These are phyloP conservation scores for Aureobasidium sp. DNA, from an alignment of 2,329 filamentous ascomycete genomes.

Conservation along the genomic window DNA sequence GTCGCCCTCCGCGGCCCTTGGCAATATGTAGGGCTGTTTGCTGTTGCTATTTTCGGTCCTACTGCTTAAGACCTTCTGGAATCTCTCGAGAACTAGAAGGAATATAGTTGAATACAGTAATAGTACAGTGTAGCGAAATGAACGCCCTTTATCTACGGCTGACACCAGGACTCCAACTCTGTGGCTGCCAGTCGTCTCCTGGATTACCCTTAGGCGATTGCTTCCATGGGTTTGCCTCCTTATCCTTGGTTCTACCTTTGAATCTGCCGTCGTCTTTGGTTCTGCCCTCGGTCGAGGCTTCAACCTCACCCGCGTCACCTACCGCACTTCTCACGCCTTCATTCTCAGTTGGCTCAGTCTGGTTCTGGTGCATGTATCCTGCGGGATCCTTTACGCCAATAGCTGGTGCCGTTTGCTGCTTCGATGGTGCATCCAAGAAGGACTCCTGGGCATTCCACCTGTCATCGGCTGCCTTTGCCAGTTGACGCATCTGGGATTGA, in stretches of 20 bases:
- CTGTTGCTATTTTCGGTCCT: not conserved
- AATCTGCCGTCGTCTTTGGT: constrained; percentile 24
- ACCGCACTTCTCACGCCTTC: constrained; percentile 26
- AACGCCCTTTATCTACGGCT: constrained; percentile 21
- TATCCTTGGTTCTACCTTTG: constrained; percentile 20
- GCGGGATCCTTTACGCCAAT: constrained; percentile 35
- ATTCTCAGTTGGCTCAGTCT: constrained; percentile 23
- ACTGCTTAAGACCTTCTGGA: not conserved
- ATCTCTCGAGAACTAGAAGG: not conserved
- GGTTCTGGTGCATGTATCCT: constrained; percentile 27
- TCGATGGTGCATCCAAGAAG: constrained; percentile 47
- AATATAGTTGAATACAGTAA: not conserved
- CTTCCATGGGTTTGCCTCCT: constrained; percentile 33
- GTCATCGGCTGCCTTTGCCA: constrained; percentile 52
- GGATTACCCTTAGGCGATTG: constrained; percentile 28
- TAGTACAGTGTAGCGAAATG: constrained; percentile 1
- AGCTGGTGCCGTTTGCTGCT: constrained; percentile 39
- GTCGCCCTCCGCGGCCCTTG: not conserved
- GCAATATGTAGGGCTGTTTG: not conserved
- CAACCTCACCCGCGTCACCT: constrained; percentile 24
- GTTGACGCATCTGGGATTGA: constrained; percentile 48
- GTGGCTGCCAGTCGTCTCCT: constrained; percentile 40
- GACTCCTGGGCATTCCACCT: constrained; percentile 53
- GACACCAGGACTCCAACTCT: constrained; percentile 35
- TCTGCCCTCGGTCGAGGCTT: constrained; percentile 19